A percentile compares a stretch with the other conserved stretches of the same genome.
Conservation (phyloP, 2,329 filamentous ascomycete genomes). For the Penicillium italicum region DNA sequence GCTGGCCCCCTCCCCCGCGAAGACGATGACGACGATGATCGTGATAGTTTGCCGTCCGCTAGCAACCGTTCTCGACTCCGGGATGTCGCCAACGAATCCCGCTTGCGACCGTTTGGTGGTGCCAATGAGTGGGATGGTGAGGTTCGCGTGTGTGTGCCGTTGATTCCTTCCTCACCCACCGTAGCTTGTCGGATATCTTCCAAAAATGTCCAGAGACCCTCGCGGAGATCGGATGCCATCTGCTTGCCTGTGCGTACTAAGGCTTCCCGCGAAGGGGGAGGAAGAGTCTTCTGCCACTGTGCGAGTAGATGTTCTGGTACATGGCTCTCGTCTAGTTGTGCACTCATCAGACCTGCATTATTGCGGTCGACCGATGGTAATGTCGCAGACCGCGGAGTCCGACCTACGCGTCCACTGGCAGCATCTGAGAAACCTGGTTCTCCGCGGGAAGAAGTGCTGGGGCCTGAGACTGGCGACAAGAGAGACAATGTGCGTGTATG, state of each 20-base stretch:
- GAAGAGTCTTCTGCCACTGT: conserved; percentile 43
- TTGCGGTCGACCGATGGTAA: conserved; percentile 40
- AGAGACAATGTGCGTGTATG: conserved; percentile 71
- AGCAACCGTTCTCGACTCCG: conserved; percentile 34
- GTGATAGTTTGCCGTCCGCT: conserved; percentile 27
- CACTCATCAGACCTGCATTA: conserved; percentile 19
- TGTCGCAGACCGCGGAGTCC: conserved; percentile 40
- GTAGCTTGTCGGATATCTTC: conserved; percentile 94
- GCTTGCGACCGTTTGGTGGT: conserved; percentile 22
- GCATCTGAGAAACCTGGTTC: conserved; percentile 17
- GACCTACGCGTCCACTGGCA: conserved; percentile 28
- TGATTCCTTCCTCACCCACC: conserved; percentile 85
- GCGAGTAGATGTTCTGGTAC: conserved; percentile 37
- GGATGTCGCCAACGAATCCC: conserved; percentile 32
- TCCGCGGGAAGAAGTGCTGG: conserved; percentile 15
- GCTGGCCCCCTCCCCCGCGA: conserved; percentile 30
- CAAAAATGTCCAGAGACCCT: conserved; percentile 89
- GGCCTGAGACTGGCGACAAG: conserved; percentile 58
- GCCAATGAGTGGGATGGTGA: conserved; percentile 25
- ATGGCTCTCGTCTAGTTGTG: conserved; percentile 19
- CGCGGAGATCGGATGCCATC: conserved; percentile 82
- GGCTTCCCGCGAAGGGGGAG: conserved; percentile 48
- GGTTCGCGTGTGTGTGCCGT: conserved; percentile 47
- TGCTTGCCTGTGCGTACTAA: conserved; percentile 63
- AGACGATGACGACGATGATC: conserved; percentile 34